phyloP scores from a whole-genome alignment of 345 rosid genomes.

The Rhodamnia rubescens region DNA sequence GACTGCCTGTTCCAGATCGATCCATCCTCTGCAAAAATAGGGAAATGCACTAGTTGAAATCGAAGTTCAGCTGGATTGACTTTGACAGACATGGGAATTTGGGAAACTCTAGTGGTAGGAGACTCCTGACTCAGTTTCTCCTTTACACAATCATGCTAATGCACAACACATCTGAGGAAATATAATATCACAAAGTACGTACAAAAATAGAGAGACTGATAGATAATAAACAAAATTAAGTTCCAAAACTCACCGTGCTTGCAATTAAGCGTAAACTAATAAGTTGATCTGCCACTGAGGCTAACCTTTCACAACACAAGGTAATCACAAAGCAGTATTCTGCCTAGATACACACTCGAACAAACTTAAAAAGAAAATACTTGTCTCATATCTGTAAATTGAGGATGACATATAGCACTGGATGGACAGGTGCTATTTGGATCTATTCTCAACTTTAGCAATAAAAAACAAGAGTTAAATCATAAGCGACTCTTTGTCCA shows the following conservation, averaged over 20 bases:
- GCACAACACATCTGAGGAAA: background rate
- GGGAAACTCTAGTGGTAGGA: background rate
- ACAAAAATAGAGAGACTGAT: background rate
- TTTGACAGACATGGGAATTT: background rate
- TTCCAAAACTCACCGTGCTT: background rate
- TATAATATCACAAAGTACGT: background rate
- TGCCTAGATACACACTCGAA: background rate
- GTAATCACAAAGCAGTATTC: background rate
- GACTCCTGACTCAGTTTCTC: background rate
- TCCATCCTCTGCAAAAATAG: conserved; percentile 64
- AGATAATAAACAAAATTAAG: background rate
- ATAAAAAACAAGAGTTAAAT: background rate
- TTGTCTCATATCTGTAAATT: background rate
- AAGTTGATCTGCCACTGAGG: background rate
- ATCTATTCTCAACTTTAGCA: background rate
- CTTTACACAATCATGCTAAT: background rate
- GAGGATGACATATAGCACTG: background rate
- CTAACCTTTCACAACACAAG: background rate
- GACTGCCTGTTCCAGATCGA: conserved; percentile 69
- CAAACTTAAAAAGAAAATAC: background rate
- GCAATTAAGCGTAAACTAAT: background rate
- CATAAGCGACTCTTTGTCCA: background rate
- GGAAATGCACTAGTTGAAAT: background rate
- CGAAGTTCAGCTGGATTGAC: background rate
- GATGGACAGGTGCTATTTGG: background rate